Percentiles rank a stretch among this genome's conserved stretches.
These are phyloP conservation scores for Pichia terricola DNA, from an alignment of 1,139 yeast species.

Conservation along the genomic window DNA sequence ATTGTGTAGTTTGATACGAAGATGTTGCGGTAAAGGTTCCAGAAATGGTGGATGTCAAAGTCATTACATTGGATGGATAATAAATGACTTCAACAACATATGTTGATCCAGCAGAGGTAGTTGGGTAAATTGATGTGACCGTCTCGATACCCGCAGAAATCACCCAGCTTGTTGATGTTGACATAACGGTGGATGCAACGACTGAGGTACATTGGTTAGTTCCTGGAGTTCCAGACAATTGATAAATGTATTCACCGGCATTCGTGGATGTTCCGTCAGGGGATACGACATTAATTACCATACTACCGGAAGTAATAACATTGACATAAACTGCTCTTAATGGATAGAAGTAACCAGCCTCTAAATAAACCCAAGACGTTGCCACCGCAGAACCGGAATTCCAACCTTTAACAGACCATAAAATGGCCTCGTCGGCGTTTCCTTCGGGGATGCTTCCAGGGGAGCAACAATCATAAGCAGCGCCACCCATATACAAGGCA, in stretches of 20 bases:
- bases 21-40: background rate
- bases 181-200: constrained; percentile 1
- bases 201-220: constrained; percentile 5
- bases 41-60: background rate
- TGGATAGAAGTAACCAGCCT: constrained; percentile 11
- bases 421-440: constrained; percentile 1
- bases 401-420: constrained; percentile 4
- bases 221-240: constrained; percentile 1
- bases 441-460: constrained; percentile 7
- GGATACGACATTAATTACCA: constrained; percentile 9
- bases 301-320: constrained; percentile 4
- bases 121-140: background rate
- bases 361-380: constrained; percentile 4
- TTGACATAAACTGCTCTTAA: constrained; percentile 10
- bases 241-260: constrained; percentile 6
- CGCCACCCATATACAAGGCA: constrained; percentile 19
- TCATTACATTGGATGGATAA: background rate
- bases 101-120: background rate
- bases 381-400: background rate
- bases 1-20: background rate
- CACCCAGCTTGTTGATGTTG: constrained; percentile 2
- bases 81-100: background rate
- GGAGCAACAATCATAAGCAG: constrained; percentile 25
- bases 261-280: constrained; percentile 12
- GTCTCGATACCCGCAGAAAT: background rate